These are phyloP conservation scores for Beauveria medogensis DNA, from an alignment of 2,329 filamentous ascomycete genomes.

Conservation along the genomic window DNA sequence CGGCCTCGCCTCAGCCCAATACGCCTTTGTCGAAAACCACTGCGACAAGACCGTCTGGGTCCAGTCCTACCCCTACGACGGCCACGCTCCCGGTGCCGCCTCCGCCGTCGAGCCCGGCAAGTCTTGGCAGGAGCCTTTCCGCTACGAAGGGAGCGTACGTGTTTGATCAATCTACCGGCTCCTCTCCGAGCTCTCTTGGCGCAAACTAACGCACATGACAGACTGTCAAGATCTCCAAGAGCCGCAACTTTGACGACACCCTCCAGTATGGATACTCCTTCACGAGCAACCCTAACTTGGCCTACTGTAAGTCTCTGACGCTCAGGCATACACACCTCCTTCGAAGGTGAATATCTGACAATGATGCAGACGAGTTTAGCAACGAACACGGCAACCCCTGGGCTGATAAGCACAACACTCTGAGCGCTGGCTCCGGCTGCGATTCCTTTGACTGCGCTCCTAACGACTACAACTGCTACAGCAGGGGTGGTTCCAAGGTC, in stretches of 20 bases:
- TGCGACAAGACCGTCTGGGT: constrained; percentile 27
- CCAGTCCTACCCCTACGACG: constrained; percentile 29
- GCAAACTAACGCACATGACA: constrained; percentile 12
- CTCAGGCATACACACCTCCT: not conserved
- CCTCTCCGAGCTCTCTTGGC: not conserved
- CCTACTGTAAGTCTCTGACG: constrained; percentile 28
- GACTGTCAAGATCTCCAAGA: constrained; percentile 34
- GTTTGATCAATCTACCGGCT: not conserved
- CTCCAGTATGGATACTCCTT: constrained; percentile 37
- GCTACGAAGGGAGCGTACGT: constrained; percentile 28
- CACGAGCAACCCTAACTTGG: constrained; percentile 25
- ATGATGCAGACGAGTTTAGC: constrained; percentile 29
- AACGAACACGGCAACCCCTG: constrained; percentile 35
- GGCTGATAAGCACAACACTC: constrained; percentile 25
- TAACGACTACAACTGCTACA: constrained; percentile 30
- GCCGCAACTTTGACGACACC: constrained; percentile 26
- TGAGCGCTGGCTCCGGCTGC: constrained; percentile 30
- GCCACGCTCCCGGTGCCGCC: constrained; percentile 22
- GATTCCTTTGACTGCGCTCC: constrained; percentile 30
- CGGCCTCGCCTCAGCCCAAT: constrained; percentile 25
- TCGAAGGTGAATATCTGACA: not conserved
- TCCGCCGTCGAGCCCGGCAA: constrained; percentile 25
- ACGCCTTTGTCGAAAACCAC: constrained; percentile 29
- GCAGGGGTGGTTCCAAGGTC: constrained; percentile 27
- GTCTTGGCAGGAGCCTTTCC: constrained; percentile 28